These are phyloP conservation scores for Globisporangium spiculum DNA, from an alignment of 352 stramenopile species.

Conservation along the genomic window DNA sequence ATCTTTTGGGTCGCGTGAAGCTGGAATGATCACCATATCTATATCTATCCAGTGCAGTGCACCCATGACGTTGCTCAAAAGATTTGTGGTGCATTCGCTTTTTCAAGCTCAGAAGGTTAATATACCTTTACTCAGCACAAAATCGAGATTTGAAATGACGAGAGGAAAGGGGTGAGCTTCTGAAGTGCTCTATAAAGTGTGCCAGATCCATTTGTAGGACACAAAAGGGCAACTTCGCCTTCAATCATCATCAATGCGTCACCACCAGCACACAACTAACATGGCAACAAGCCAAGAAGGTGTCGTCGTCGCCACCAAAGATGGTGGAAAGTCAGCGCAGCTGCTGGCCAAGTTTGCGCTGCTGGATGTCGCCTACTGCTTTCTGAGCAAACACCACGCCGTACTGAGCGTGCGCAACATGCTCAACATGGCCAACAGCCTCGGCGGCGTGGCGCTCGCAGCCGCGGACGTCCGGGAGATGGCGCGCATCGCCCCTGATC, in stretches of 20 bases:
- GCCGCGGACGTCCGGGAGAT: conserved; percentile 39
- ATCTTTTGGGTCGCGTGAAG: background rate
- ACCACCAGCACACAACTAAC: background rate
- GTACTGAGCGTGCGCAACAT: conserved; percentile 48
- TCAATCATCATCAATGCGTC: background rate
- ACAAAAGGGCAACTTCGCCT: background rate
- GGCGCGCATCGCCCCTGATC: conserved; percentile 38
- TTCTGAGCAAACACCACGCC: conserved; percentile 49
- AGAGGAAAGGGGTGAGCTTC: background rate
- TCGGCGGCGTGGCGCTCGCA: conserved; percentile 37
- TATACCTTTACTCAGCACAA: too few species aligned
- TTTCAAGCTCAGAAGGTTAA: background rate
- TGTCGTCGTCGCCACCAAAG: background rate
- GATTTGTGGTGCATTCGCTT: background rate
- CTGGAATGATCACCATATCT: too few species aligned
- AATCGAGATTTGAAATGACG: background rate
- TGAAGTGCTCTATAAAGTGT: background rate
- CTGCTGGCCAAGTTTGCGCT: conserved; percentile 54
- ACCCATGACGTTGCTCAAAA: background rate
- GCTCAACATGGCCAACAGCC: conserved; percentile 59
- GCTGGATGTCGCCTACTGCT: conserved; percentile 65
- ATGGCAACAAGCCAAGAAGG: conserved; percentile 1
- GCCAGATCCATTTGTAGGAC: background rate
- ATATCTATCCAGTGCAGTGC: background rate
- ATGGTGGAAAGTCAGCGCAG: conserved; percentile 3